phyloP scores from a whole-genome alignment of 805 yeast genomes.

The Wickerhamiella alocasiicola region DNA sequence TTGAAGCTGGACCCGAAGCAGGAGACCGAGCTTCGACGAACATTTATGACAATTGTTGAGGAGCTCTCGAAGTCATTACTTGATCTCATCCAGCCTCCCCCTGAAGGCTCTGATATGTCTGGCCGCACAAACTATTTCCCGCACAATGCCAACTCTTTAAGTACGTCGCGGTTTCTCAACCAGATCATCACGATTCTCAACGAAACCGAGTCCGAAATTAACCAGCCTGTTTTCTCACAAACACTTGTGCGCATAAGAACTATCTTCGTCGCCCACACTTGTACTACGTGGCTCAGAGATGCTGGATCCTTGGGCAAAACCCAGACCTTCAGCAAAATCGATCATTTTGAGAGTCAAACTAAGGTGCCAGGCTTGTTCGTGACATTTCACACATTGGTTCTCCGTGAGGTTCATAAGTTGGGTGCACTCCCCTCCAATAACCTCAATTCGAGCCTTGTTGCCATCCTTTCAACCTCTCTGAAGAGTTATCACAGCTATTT shows the following conservation, averaged over 20 bases:
- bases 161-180: slow-evolving; percentile 42
- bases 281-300: slow-evolving; percentile 42
- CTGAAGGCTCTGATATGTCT: background rate
- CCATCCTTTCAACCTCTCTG: slow-evolving; percentile 1
- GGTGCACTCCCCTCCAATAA: background rate
- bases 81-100: slow-evolving; percentile 10
- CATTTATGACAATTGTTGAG: background rate
- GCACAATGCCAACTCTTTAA: slow-evolving; percentile 48
- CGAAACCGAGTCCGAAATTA: slow-evolving; percentile 33
- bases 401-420: slow-evolving; percentile 13
- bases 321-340: slow-evolving; percentile 31
- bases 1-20: slow-evolving; percentile 9
- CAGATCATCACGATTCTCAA: slow-evolving; percentile 35
- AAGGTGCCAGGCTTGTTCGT: slow-evolving; percentile 23
- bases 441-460: background rate
- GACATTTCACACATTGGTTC: slow-evolving; percentile 27
- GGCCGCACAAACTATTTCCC: slow-evolving; percentile 47
- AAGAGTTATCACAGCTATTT: slow-evolving; percentile 1
- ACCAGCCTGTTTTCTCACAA: background rate
- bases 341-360: slow-evolving; percentile 31
- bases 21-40: slow-evolving; percentile 8
- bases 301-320: slow-evolving; percentile 28
- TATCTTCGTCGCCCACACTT: slow-evolving; percentile 36
- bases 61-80: slow-evolving; percentile 8
- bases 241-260: slow-evolving; percentile 27